phyloP scores from a whole-genome alignment of 768 basidiomycete genomes.

The Krasilnikovozyma curviuscula region DNA sequence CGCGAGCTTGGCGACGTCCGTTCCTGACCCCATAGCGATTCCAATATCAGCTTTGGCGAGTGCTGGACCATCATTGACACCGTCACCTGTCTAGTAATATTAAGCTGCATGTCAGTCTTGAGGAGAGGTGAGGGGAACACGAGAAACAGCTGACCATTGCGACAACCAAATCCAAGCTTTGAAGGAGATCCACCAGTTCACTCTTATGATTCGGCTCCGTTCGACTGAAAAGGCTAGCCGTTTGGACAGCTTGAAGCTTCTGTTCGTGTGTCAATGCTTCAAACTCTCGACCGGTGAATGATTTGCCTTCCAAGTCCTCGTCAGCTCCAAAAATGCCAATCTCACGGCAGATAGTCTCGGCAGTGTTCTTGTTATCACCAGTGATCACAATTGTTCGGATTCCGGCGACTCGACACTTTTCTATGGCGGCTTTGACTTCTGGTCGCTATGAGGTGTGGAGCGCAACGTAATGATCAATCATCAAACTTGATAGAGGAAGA shows the following conservation, averaged over 20 bases:
- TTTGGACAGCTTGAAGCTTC: conserved; percentile 67
- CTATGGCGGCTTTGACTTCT: conserved; percentile 68
- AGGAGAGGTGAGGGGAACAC: not conserved
- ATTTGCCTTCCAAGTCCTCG: conserved; percentile 84
- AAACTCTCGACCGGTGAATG: conserved; percentile 81
- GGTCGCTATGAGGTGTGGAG: too few species aligned
- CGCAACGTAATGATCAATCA: too few species aligned
- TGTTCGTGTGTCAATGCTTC: conserved; percentile 61
- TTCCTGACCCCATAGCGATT: conserved; percentile 96
- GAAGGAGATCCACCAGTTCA: conserved; percentile 80
- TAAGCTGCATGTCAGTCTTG: not conserved
- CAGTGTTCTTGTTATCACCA: conserved; percentile 40
- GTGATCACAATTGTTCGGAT: conserved; percentile 95
- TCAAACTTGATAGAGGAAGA: too few species aligned
- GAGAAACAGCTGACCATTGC: conserved; percentile 55
- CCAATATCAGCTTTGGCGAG: conserved; percentile 95
- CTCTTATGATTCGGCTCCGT: conserved; percentile 92
- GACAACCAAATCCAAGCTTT: conserved; percentile 76
- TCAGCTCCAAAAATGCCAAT: conserved; percentile 77
- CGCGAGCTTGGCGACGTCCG: conserved; percentile 92
- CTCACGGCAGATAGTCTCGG: conserved; percentile 88
- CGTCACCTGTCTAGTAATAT: conserved; percentile 59
- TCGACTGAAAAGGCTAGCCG: conserved; percentile 73
- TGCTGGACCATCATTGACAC: conserved; percentile 95
- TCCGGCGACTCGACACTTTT: conserved; percentile 76